Evolutionary conservation across 164 flowering plant species (phyloP).

Genomic region (Tetrastigma voinierianum): DNA sequence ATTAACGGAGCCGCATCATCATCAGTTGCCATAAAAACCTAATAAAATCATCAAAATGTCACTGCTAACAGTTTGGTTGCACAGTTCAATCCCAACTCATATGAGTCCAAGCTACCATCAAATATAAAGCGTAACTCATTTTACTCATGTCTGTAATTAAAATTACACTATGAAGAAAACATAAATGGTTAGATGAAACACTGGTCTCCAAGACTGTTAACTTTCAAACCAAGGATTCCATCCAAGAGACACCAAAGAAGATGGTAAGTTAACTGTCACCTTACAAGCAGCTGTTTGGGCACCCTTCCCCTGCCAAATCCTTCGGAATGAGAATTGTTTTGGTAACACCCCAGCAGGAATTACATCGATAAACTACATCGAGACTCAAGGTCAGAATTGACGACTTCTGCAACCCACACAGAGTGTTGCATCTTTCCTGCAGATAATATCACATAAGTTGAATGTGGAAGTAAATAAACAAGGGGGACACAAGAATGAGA

Average conservation of each 20-base stretch:
- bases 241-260: not conserved
- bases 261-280: slow-evolving; percentile 40
- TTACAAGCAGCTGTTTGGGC: slow-evolving; percentile 78
- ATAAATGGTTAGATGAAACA: not conserved
- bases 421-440: slow-evolving; percentile 95
- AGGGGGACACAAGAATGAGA: not conserved
- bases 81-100: too few species aligned
- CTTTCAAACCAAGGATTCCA: not conserved
- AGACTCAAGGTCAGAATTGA: slow-evolving; percentile 35
- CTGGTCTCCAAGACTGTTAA: not conserved
- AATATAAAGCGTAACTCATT: not conserved
- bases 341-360: slow-evolving; percentile 41
- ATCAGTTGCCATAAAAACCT: slow-evolving; percentile 93
- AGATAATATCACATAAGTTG: slow-evolving; percentile 3
- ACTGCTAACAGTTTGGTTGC: not conserved
- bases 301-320: slow-evolving; percentile 95
- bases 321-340: slow-evolving; percentile 60
- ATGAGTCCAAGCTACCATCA: too few species aligned
- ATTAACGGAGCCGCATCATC: slow-evolving; percentile 78
- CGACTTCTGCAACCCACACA: slow-evolving; percentile 66
- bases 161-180: not conserved
- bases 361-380: slow-evolving; percentile 28
- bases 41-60: slow-evolving; percentile 4
- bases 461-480: not conserved
- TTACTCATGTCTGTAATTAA: not conserved